A percentile compares a stretch with the other conserved stretches of the same genome.
phyloP scores from a whole-genome alignment of 352 stramenopile species.

The Phytophthora boehmeriae region DNA sequence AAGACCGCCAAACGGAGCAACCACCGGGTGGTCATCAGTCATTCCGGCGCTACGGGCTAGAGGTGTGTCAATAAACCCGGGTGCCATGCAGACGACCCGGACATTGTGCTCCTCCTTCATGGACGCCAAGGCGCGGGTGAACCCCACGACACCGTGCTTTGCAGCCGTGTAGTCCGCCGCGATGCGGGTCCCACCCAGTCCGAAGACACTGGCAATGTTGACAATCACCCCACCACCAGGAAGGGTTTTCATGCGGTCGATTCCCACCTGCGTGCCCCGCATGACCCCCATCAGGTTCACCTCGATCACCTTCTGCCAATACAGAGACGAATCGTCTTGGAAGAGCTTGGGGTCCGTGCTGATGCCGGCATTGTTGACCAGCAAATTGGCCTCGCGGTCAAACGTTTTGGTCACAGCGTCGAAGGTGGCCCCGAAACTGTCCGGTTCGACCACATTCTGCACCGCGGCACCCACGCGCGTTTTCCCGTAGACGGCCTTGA shows the following conservation, averaged over 20 bases:
- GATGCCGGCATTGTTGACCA: constrained; percentile 73
- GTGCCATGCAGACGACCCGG: constrained; percentile 48
- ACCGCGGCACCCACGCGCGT: constrained; percentile 41
- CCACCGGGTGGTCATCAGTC: constrained; percentile 20
- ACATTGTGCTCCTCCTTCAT: constrained; percentile 55
- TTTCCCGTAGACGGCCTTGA: constrained; percentile 42
- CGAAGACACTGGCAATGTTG: constrained; percentile 59
- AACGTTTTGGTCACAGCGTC: constrained; percentile 51
- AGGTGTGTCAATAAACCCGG: constrained; percentile 53
- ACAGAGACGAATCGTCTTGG: constrained; percentile 18
- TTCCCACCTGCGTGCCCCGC: constrained; percentile 55
- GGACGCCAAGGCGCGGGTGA: constrained; percentile 51
- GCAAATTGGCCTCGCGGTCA: constrained; percentile 46
- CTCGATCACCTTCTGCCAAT: constrained; percentile 32
- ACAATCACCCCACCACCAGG: constrained; percentile 42
- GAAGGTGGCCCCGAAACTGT: constrained; percentile 53
- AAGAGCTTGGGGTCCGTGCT: constrained; percentile 38
- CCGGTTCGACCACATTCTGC: constrained; percentile 59
- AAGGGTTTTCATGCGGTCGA: constrained; percentile 48
- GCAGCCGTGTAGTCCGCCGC: constrained; percentile 56
- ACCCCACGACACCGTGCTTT: constrained; percentile 62
- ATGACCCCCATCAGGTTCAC: constrained; percentile 65
- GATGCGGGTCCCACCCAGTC: constrained; percentile 43
- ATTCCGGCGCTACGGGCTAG: constrained; percentile 41
- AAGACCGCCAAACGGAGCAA: constrained; percentile 18